phyloP scores from a whole-genome alignment of 805 yeast species.

The Wickerhamomyces silvicola region DNA sequence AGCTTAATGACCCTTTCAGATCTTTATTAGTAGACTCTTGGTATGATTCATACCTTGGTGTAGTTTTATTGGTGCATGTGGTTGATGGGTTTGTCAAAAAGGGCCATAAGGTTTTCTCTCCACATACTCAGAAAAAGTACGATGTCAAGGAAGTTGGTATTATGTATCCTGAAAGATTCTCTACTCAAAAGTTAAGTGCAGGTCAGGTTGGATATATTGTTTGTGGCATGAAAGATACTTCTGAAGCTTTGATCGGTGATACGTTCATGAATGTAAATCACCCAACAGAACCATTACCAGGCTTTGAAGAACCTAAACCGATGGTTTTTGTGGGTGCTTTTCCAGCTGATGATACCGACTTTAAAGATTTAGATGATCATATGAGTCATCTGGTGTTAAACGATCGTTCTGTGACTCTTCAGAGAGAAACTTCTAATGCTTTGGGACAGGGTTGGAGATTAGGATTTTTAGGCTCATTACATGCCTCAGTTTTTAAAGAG shows the following conservation, averaged over 20 bases:
- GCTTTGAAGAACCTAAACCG: constrained; percentile 94
- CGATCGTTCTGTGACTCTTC: constrained; percentile 85
- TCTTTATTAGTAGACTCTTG: constrained; percentile 93
- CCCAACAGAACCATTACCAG: constrained; percentile 74
- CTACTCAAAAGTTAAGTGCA: constrained; percentile 59
- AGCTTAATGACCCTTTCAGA: constrained; percentile 44
- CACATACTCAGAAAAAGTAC: constrained; percentile 67
- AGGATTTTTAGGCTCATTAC: constrained; percentile 90
- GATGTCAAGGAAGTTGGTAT: constrained; percentile 92
- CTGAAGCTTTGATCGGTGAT: constrained; percentile 88
- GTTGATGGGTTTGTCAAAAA: constrained; percentile 75
- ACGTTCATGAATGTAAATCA: constrained; percentile 63
- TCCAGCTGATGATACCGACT: constrained; percentile 92
- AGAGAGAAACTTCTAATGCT: constrained; percentile 88
- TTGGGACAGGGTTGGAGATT: constrained; percentile 97
- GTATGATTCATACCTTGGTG: constrained; percentile 93
- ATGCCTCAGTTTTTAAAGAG: constrained; percentile 92
- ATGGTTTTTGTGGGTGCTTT: constrained; percentile 99
- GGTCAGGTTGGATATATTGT: constrained; percentile 95
- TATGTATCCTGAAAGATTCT: constrained; percentile 83
- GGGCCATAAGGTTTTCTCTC: constrained; percentile 73
- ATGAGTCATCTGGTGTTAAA: constrained; percentile 82
- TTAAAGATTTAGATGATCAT: constrained; percentile 82
- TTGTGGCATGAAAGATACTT: constrained; percentile 88
- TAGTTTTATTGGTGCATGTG: constrained; percentile 73